phyloP scores from a whole-genome alignment of 257 asterid species.

The Solanum pimpinellifolium region DNA sequence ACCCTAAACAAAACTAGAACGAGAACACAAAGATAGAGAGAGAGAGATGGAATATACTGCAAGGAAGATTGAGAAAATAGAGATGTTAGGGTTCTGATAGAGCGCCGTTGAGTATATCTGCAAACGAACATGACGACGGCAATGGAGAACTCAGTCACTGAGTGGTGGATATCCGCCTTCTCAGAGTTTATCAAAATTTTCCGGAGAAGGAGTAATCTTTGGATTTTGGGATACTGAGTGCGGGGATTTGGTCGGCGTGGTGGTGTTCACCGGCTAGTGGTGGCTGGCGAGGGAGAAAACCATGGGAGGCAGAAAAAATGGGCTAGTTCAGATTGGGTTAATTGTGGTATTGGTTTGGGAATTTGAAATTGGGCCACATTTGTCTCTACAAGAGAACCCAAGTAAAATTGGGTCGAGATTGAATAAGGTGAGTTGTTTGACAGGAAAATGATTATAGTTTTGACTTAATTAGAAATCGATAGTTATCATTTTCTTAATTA shows the following conservation, averaged over 20 bases:
- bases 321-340: neutral
- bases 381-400: too few species aligned
- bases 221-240: neutral
- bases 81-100: conserved; percentile 18
- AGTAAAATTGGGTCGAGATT: too few species aligned
- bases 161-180: neutral
- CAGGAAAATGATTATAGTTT: too few species aligned
- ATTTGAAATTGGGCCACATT: too few species aligned
- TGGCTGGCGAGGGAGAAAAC: neutral
- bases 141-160: neutral
- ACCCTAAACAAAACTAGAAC: neutral
- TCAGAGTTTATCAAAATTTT: neutral
- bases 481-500: too few species aligned
- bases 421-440: too few species aligned
- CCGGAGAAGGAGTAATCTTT: too few species aligned
- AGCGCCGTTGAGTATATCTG: conserved; percentile 20
- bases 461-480: too few species aligned
- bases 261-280: neutral
- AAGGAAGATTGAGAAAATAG: conserved; percentile 3
- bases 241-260: neutral
- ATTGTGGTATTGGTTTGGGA: neutral
- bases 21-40: neutral
- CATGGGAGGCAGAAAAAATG: neutral
- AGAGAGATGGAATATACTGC: neutral
- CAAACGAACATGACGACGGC: conserved; percentile 11